These are phyloP conservation scores for Aspergillus proliferans DNA, from an alignment of 2,329 filamentous ascomycete genomes.

Conservation along the genomic window DNA sequence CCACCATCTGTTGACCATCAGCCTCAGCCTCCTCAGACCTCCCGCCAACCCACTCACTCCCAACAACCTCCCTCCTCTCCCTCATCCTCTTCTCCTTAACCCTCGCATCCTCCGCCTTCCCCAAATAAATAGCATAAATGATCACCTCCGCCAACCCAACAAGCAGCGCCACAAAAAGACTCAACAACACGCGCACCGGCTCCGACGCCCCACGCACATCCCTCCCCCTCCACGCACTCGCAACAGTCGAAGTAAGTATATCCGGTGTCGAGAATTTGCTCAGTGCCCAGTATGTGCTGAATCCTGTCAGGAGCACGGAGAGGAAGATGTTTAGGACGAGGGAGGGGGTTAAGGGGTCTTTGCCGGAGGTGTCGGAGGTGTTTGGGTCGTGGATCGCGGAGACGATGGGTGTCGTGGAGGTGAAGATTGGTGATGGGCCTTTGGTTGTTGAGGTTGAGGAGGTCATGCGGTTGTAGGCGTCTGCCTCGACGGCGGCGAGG, in stretches of 20 bases:
- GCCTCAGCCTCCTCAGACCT: neutral
- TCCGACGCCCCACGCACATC: conserved; percentile 19
- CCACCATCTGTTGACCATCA: neutral
- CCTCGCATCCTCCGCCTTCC: conserved; percentile 37
- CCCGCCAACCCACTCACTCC: conserved; percentile 13
- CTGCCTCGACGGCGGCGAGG: conserved; percentile 73
- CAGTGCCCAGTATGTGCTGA: conserved; percentile 41
- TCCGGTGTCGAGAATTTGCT: conserved; percentile 32
- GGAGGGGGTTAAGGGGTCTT: conserved; percentile 43
- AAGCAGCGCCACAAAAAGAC: conserved; percentile 34
- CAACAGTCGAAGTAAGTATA: conserved; percentile 17
- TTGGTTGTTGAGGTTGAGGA: conserved; percentile 49
- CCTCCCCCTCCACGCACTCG: conserved; percentile 10
- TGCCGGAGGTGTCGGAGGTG: conserved; percentile 40
- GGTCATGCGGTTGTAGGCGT: conserved; percentile 74
- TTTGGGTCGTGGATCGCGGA: neutral
- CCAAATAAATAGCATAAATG: conserved; percentile 43
- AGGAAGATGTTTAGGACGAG: conserved; percentile 86
- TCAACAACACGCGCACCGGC: conserved; percentile 35
- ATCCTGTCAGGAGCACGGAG: conserved; percentile 66
- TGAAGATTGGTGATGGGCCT: conserved; percentile 39
- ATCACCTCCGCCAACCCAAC: conserved; percentile 44
- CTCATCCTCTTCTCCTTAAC: conserved; percentile 30
- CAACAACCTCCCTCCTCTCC: conserved; percentile 35
- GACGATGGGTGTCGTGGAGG: neutral